Conservation (phyloP, 1,139 yeast species). For the Arxiozyma slooffiae region DNA sequence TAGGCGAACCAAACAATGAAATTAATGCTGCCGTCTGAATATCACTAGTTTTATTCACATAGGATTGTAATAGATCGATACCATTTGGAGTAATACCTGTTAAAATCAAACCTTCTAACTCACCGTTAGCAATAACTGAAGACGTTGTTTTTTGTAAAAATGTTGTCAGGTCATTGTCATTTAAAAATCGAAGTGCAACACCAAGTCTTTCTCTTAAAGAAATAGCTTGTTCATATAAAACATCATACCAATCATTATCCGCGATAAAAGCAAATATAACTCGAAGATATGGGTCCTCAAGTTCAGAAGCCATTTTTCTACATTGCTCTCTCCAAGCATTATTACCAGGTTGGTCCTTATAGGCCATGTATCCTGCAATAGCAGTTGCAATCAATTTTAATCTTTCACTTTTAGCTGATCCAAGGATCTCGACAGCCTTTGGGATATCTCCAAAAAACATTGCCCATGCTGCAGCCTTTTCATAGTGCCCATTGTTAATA, state of each 20-base stretch:
- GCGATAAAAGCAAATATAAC: constrained; percentile 92
- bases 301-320: constrained; percentile 72
- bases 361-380: constrained; percentile 83
- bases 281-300: constrained; percentile 80
- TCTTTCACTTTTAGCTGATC: constrained; percentile 37
- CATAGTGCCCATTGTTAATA: constrained; percentile 52
- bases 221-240: constrained; percentile 76
- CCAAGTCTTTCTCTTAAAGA: constrained; percentile 85
- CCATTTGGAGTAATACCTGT: constrained; percentile 87
- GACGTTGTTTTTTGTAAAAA: constrained; percentile 64
- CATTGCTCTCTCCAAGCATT: constrained; percentile 93
- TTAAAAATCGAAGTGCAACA: constrained; percentile 74
- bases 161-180: constrained; percentile 63
- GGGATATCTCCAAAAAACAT: constrained; percentile 85
- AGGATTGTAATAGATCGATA: constrained; percentile 71
- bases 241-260: constrained; percentile 95
- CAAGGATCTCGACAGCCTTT: constrained; percentile 65
- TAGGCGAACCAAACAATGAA: constrained; percentile 71
- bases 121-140: constrained; percentile 66
- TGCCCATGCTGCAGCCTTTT: constrained; percentile 97
- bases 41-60: constrained; percentile 82
- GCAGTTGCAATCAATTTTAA: constrained; percentile 83
- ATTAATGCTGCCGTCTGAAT: constrained; percentile 87
- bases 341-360: constrained; percentile 49
- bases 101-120: constrained; percentile 77